A percentile compares a stretch with the other conserved stretches of the same genome.
phyloP scores from a whole-genome alignment of 2,329 filamentous ascomycete species.

The Bisporella sp. region DNA sequence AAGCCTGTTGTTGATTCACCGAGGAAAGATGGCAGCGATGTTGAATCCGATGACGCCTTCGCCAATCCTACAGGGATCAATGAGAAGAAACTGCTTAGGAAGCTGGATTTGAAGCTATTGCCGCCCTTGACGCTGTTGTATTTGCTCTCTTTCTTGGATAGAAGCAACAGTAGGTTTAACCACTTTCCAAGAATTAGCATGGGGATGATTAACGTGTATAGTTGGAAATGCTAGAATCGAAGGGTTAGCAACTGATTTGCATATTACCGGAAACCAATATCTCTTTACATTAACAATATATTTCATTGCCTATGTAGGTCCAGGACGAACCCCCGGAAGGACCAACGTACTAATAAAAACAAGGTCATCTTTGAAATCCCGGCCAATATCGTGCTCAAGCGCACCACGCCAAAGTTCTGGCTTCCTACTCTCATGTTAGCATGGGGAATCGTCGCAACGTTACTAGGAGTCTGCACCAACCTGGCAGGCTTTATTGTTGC shows the following conservation, averaged over 20 bases:
- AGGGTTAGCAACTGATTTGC: constrained; percentile 42
- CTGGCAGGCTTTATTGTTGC: constrained; percentile 44
- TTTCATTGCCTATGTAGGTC: constrained; percentile 48
- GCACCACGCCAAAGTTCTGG: constrained; percentile 50
- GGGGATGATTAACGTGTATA: constrained; percentile 25
- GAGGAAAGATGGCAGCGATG: too few species aligned
- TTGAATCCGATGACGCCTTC: constrained; percentile 12
- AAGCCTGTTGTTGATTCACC: constrained; percentile 1
- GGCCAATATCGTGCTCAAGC: constrained; percentile 55
- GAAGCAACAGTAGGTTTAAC: constrained; percentile 45
- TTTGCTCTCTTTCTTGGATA: constrained; percentile 48
- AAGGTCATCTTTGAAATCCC: constrained; percentile 50
- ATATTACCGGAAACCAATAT: constrained; percentile 56
- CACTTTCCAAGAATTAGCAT: neutral
- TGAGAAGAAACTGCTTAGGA: constrained; percentile 52
- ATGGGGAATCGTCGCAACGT: constrained; percentile 48
- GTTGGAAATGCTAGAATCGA: constrained; percentile 53
- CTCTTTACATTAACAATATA: constrained; percentile 59
- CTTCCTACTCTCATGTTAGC: constrained; percentile 48
- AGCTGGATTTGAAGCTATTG: constrained; percentile 43
- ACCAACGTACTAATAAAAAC: neutral
- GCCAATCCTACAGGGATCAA: constrained; percentile 32
- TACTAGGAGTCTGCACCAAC: constrained; percentile 43
- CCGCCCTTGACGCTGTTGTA: constrained; percentile 49
- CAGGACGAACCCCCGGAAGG: neutral